A percentile compares a stretch with the other conserved stretches of the same genome.
Evolutionary conservation across 306 rosid species (phyloP).

Genomic region (Prunus padus): DNA sequence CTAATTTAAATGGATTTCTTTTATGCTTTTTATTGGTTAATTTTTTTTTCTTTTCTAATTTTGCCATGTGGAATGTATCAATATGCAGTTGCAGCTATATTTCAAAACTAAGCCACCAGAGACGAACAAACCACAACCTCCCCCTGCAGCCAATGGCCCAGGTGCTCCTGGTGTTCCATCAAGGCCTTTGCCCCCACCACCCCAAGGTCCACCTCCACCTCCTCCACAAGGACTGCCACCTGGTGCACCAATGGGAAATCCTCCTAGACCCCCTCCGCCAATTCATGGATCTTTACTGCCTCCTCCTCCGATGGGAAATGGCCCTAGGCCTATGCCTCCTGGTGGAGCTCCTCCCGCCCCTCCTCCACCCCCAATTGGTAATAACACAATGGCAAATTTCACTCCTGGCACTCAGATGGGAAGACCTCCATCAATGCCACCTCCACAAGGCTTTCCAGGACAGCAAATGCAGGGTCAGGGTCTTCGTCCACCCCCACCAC

Average conservation of each 20-base stretch:
- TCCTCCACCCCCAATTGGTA: slow-evolving; percentile 69
- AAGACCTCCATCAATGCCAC: slow-evolving; percentile 73
- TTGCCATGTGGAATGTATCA: slow-evolving; percentile 18
- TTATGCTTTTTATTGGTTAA: slow-evolving; percentile 1
- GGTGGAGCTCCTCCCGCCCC: slow-evolving; percentile 78
- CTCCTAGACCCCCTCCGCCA: slow-evolving; percentile 77
- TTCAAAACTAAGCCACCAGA: slow-evolving; percentile 88
- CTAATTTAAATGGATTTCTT: slow-evolving; percentile 2
- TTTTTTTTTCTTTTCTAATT: slow-evolving; percentile 27
- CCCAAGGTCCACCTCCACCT: slow-evolving; percentile 81
- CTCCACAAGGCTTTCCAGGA: slow-evolving; percentile 68
- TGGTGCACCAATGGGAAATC: slow-evolving; percentile 63
- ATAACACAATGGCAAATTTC: slow-evolving; percentile 50
- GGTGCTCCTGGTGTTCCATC: slow-evolving; percentile 84
- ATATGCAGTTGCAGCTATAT: slow-evolving; percentile 83
- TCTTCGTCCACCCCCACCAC: slow-evolving; percentile 60
- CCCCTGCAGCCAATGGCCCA: slow-evolving; percentile 62
- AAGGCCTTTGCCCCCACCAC: slow-evolving; percentile 82
- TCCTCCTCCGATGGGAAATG: slow-evolving; percentile 77
- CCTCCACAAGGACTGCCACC: slow-evolving; percentile 75
- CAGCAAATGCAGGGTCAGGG: slow-evolving; percentile 58
- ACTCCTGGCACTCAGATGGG: slow-evolving; percentile 53
- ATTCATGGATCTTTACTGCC: slow-evolving; percentile 74
- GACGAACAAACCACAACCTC: slow-evolving; percentile 71
- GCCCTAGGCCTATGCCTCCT: slow-evolving; percentile 78